Evolutionary conservation across 306 rosid species (phyloP).

Genomic region (Casuarina glauca): DNA sequence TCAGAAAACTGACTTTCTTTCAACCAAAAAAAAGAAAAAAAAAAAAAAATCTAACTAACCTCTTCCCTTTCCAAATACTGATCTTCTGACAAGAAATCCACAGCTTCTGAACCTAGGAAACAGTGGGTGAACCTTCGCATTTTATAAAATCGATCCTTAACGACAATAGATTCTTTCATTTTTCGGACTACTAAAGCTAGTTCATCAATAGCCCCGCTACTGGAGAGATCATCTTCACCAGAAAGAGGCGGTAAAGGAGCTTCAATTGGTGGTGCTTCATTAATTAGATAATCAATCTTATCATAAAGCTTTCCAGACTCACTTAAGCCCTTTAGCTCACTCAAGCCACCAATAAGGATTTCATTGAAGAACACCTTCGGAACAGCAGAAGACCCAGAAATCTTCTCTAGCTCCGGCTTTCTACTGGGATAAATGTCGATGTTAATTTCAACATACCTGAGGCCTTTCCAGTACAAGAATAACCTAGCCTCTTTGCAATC

Average conservation of each 20-base stretch:
- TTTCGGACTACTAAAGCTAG: constrained; percentile 64
- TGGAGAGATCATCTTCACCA: constrained; percentile 81
- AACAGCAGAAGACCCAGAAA: constrained; percentile 69
- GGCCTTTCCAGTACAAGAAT: constrained; percentile 63
- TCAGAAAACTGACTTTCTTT: background rate
- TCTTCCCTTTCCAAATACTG: constrained; percentile 90
- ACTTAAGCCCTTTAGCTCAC: constrained; percentile 56
- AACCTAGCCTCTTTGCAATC: constrained; percentile 70
- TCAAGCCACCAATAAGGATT: constrained; percentile 74
- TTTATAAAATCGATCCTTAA: constrained; percentile 74
- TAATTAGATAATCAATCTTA: constrained; percentile 74
- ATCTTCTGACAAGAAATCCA: constrained; percentile 88
- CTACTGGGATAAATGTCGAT: constrained; percentile 73
- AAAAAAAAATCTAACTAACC: constrained; percentile 49
- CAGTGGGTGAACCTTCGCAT: constrained; percentile 72
- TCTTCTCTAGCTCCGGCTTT: constrained; percentile 72
- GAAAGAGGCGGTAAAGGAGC: constrained; percentile 82
- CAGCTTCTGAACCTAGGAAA: constrained; percentile 82
- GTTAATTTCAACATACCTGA: constrained; percentile 77
- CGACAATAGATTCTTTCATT: constrained; percentile 76
- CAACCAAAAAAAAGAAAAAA: constrained; percentile 11
- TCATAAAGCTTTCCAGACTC: constrained; percentile 73
- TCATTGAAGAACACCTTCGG: constrained; percentile 85
- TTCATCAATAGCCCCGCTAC: constrained; percentile 68
- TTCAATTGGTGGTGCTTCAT: constrained; percentile 63